Conservation (phyloP, 1,284 basidiomycete genomes). For the Boletus semigastroideus region DNA sequence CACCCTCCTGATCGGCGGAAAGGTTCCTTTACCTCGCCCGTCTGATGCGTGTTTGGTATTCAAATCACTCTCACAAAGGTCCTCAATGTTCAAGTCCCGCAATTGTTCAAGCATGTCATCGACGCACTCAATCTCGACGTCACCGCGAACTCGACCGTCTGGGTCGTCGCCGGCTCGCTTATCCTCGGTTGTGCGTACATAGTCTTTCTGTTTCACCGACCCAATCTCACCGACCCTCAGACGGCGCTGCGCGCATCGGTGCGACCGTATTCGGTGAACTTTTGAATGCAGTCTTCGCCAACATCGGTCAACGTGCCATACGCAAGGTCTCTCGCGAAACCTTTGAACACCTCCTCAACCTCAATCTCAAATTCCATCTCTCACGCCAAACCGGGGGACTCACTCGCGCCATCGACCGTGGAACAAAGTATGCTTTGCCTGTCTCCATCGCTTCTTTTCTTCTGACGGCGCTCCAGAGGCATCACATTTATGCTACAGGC, state of each 20-base stretch:
- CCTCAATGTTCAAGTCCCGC: constrained; percentile 95
- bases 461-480: constrained; percentile 57
- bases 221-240: constrained; percentile 42
- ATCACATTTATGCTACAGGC: constrained; percentile 95
- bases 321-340: constrained; percentile 92
- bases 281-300: constrained; percentile 95
- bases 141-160: constrained; percentile 77
- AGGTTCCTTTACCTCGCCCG: constrained; percentile 52
- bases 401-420: constrained; percentile 94
- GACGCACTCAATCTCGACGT: constrained; percentile 88
- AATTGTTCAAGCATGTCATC: constrained; percentile 92
- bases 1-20: constrained; percentile 79
- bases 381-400: constrained; percentile 94
- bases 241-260: constrained; percentile 88
- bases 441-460: background rate
- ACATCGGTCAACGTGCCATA: constrained; percentile 92
- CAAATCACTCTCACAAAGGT: constrained; percentile 46
- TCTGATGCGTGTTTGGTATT: background rate
- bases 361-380: constrained; percentile 93
- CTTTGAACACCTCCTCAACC: constrained; percentile 87
- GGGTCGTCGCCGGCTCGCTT: constrained; percentile 87
- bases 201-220: background rate
- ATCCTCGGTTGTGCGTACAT: constrained; percentile 91
- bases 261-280: constrained; percentile 91
- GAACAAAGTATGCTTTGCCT: constrained; percentile 75